phyloP scores from a whole-genome alignment of 1,284 basidiomycete species.

The Thelephora terrestris region DNA sequence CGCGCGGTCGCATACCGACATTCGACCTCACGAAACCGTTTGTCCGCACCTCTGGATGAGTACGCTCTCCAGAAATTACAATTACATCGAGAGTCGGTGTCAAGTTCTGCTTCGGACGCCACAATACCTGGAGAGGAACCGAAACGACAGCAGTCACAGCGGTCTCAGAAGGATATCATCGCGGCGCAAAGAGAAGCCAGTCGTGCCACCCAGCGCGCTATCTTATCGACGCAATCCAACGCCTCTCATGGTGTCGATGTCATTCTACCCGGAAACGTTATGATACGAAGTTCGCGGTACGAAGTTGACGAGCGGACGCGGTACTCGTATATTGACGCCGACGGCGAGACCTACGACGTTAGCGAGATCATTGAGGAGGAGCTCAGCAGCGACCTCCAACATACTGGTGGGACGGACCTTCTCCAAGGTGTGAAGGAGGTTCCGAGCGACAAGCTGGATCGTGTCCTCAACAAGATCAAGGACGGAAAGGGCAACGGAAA shows the following conservation, averaged over 20 bases:
- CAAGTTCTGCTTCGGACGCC: slow-evolving; percentile 34
- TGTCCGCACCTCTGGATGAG: slow-evolving; percentile 67
- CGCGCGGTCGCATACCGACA: slow-evolving; percentile 64
- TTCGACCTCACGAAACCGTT: slow-evolving; percentile 52
- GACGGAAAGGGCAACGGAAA: slow-evolving; percentile 28
- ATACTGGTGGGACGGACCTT: slow-evolving; percentile 41
- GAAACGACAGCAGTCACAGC: slow-evolving; percentile 28
- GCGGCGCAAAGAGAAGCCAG: slow-evolving; percentile 83
- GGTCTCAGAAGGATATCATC: slow-evolving; percentile 80
- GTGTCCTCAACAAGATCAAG: slow-evolving; percentile 71
- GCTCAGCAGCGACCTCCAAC: slow-evolving; percentile 8
- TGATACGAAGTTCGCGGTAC: slow-evolving; percentile 76
- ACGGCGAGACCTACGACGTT: slow-evolving; percentile 85
- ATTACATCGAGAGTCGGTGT: slow-evolving; percentile 55
- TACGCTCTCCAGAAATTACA: slow-evolving; percentile 61
- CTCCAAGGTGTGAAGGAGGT: slow-evolving; percentile 53
- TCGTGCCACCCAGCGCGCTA: slow-evolving; percentile 78
- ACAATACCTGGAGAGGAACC: slow-evolving; percentile 25
- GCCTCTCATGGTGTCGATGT: slow-evolving; percentile 82
- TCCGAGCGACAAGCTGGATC: slow-evolving; percentile 64
- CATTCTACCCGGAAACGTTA: slow-evolving; percentile 70
- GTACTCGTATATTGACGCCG: slow-evolving; percentile 85
- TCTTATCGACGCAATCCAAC: slow-evolving; percentile 78
- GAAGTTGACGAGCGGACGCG: slow-evolving; percentile 65
- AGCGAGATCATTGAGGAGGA: slow-evolving; percentile 88